Evolutionary conservation across 2,329 filamentous ascomycete species (phyloP).

Genomic region (Trichophyton equinum): DNA sequence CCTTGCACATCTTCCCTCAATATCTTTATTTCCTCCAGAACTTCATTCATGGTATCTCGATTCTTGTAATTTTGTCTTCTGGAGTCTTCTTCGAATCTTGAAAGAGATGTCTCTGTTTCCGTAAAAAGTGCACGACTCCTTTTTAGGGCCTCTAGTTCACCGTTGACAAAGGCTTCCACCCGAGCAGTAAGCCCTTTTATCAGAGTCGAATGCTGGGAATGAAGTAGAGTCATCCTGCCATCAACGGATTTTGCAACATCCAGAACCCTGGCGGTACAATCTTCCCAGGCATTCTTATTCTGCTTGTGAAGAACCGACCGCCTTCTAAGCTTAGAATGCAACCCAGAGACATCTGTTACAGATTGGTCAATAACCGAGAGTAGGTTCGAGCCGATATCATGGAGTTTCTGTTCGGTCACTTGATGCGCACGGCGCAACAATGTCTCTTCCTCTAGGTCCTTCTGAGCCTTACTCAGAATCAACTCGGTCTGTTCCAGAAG

Average conservation of each 20-base stretch:
- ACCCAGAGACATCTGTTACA: conserved; percentile 63
- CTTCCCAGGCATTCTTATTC: conserved; percentile 68
- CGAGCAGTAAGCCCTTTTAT: conserved; percentile 55
- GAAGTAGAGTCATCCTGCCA: conserved; percentile 58
- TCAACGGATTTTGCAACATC: conserved; percentile 70
- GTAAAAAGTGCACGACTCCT: conserved; percentile 58
- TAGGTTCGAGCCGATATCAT: conserved; percentile 59
- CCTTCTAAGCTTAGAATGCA: conserved; percentile 76
- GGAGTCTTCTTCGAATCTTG: conserved; percentile 54
- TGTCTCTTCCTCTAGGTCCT: conserved; percentile 66
- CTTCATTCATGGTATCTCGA: conserved; percentile 76
- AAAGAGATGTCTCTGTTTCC: conserved; percentile 55
- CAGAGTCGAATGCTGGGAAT: conserved; percentile 57
- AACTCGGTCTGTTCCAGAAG: conserved; percentile 80
- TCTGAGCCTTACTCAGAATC: conserved; percentile 63
- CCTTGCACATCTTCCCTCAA: conserved; percentile 78
- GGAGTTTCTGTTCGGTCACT: conserved; percentile 66
- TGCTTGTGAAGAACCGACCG: conserved; percentile 70
- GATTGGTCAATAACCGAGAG: conserved; percentile 66
- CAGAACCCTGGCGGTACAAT: conserved; percentile 61
- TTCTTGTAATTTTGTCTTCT: conserved; percentile 40
- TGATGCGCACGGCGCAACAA: conserved; percentile 72
- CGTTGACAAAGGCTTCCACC: conserved; percentile 64
- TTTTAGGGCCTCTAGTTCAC: conserved; percentile 60
- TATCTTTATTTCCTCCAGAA: conserved; percentile 84